Evolutionary conservation across 2,329 filamentous ascomycete genomes (phyloP).

Genomic region (Dactylellina cionopaga): DNA sequence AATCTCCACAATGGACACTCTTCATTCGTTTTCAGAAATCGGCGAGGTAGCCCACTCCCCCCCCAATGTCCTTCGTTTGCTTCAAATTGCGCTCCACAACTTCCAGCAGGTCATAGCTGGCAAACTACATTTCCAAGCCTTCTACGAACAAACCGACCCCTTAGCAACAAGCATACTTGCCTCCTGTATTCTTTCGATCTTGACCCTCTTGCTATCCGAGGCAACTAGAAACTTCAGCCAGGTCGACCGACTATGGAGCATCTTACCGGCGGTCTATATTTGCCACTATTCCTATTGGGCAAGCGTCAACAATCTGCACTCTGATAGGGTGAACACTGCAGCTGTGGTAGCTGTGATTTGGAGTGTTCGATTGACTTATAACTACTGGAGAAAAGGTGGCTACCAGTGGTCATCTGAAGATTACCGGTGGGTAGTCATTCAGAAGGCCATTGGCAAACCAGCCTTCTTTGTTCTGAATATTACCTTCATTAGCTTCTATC

Average conservation of each 20-base stretch:
- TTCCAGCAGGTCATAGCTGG: constrained; percentile 23
- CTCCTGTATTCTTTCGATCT: constrained; percentile 73
- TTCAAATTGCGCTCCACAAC: background rate
- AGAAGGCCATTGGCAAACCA: constrained; percentile 70
- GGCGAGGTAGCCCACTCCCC: constrained; percentile 16
- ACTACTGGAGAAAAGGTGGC: constrained; percentile 95
- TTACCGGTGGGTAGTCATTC: constrained; percentile 82
- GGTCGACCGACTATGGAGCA: constrained; percentile 89
- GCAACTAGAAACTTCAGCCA: constrained; percentile 96
- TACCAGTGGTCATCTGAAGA: constrained; percentile 91
- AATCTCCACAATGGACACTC: constrained; percentile 25
- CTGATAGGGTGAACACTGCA: constrained; percentile 76
- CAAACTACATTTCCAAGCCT: constrained; percentile 14
- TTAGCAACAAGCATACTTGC: constrained; percentile 78
- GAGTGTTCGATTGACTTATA: constrained; percentile 79
- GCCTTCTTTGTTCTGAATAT: constrained; percentile 87
- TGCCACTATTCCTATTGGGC: constrained; percentile 86
- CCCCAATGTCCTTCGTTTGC: constrained; percentile 20
- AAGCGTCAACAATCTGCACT: constrained; percentile 75
- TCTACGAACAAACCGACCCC: constrained; percentile 74
- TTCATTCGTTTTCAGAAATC: constrained; percentile 22
- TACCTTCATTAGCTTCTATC: constrained; percentile 84
- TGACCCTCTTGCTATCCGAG: constrained; percentile 82
- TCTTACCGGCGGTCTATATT: constrained; percentile 87
- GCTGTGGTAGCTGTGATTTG: constrained; percentile 72